Percentiles rank a stretch among this genome's conserved stretches.
phyloP scores from a whole-genome alignment of 495 filamentous ascomycete genomes.

The Endocarpon pusillum region DNA sequence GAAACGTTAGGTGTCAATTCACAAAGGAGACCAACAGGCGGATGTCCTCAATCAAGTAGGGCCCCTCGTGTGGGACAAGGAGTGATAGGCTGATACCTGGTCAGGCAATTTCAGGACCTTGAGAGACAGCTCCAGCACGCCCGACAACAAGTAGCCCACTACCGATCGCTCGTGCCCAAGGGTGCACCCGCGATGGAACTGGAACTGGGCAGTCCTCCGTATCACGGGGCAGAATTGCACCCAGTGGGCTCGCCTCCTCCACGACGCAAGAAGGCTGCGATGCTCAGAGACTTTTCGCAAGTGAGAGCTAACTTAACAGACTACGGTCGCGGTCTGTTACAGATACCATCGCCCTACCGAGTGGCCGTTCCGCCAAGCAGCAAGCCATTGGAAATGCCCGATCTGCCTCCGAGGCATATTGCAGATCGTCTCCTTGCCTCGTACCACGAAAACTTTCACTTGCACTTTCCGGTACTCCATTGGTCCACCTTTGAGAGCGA shows the following conservation, averaged over 20 bases:
- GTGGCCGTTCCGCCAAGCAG: conserved; percentile 31
- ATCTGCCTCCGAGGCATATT: conserved; percentile 50
- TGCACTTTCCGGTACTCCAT: conserved; percentile 68
- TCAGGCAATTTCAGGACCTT: conserved; percentile 81
- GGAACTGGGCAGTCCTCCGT: conserved; percentile 37
- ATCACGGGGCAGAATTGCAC: conserved; percentile 48
- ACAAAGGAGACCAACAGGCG: conserved; percentile 97
- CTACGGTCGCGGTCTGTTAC: conserved; percentile 64
- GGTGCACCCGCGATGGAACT: conserved; percentile 37
- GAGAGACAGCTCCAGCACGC: conserved; percentile 74
- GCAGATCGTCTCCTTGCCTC: conserved; percentile 61
- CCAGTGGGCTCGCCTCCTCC: conserved; percentile 49
- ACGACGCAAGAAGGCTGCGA: conserved; percentile 37
- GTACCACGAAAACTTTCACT: conserved; percentile 63
- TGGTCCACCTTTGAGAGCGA: conserved; percentile 70
- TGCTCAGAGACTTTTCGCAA: conserved; percentile 49
- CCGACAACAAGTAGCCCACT: conserved; percentile 52
- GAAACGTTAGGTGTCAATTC: conserved; percentile 93
- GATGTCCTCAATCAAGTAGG: conserved; percentile 94
- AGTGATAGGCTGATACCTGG: conserved; percentile 9
- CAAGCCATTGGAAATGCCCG: conserved; percentile 38
- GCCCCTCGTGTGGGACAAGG: conserved; percentile 5
- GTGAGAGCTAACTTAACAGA: conserved; percentile 58
- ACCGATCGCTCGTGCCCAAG: conserved; percentile 34
- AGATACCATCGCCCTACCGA: conserved; percentile 58